Base-by-base conservation (phyloP, 1,284 basidiomycete species). In the Ceraceosorus bombacis region DNA sequence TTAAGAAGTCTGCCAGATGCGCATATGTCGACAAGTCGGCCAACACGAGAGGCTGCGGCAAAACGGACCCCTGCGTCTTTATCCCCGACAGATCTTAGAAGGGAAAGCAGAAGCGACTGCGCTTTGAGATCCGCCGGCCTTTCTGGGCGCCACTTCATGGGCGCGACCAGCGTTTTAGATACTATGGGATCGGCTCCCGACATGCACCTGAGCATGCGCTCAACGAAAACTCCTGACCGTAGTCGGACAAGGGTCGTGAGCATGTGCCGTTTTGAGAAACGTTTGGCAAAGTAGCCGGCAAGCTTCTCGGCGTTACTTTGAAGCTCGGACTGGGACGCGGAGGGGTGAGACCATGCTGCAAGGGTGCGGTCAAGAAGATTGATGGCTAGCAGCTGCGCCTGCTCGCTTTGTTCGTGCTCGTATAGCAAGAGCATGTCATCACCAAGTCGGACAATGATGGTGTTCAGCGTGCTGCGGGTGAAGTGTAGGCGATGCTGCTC, bases 11-110 rank as follows among this genome's bases (percentile, higher is more conserved):
- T 27, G 15, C 38, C 17, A 17, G 38, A 58, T 17, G n/a, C 48
- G 7, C 59, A 53, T 8, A 62, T 49, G 1, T 71, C 66, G 57
- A 77, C 86, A 17, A 90, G 76, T 4, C 80, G 80, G 2, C 88
- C 84, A 39, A 83, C 84, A 5, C 85, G 81, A 3, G 83, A 79
- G 1, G 88, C 86, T 1, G 84, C 84, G 27, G 88, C 85, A 68
- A 90, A 88, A 5, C 93, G 86, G 41, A 95, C 86, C 36, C 91
- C 84, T n/a, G 88, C 84, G 75, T 97, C 93, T 51, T 79, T 76
- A 76, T 96, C 93, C 15, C 76, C 71, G 36, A 59, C 61, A 51
- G 68, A 49, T 3, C 56, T 36, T 15, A 66, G 53, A 15, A 69
- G 55, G 3, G 63, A 60, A 5, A 8, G 15, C 39, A 13, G 64